phyloP scores from a whole-genome alignment of 371 early-diverging fungal genomes.

The Lichtheimia hyalospora region DNA sequence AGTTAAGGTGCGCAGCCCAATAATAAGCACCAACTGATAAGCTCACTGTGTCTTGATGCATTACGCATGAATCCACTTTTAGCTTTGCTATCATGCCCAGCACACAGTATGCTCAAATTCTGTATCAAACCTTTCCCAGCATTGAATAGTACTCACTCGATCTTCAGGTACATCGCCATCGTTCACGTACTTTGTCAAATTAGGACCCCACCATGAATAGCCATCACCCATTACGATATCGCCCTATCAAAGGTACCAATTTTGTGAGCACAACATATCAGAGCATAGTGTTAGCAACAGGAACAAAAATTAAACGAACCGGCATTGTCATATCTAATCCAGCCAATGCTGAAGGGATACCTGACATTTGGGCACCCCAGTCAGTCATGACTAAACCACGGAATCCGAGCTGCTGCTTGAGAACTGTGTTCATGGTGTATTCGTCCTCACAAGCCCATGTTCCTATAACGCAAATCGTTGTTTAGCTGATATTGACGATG shows the following conservation, averaged over 20 bases:
- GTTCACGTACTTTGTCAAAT: constrained; percentile 28
- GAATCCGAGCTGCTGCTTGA: constrained; percentile 43
- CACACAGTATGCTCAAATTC: no score
- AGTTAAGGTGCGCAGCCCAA: background rate
- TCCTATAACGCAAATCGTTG: background rate
- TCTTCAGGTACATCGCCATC: constrained; percentile 23
- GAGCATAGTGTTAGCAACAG: background rate
- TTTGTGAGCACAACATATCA: background rate
- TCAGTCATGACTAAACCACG: constrained; percentile 29
- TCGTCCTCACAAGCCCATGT: constrained; percentile 43
- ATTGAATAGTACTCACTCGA: constrained; percentile 9
- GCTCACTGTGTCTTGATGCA: background rate
- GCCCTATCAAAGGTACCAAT: constrained; percentile 10
- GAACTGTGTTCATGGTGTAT: constrained; percentile 30
- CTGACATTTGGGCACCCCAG: constrained; percentile 30
- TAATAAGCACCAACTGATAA: background rate
- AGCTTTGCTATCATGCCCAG: no score
- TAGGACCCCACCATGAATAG: constrained; percentile 34
- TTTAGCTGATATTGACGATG: no score
- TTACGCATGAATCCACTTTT: no score
- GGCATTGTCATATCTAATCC: constrained; percentile 60
- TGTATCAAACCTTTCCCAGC: no score
- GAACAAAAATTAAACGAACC: constrained; percentile 13
- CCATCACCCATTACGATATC: constrained; percentile 28
- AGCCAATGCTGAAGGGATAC: constrained; percentile 24